Conservation (phyloP, 1,284 basidiomycete species). For the Athelia psychrophila region DNA sequence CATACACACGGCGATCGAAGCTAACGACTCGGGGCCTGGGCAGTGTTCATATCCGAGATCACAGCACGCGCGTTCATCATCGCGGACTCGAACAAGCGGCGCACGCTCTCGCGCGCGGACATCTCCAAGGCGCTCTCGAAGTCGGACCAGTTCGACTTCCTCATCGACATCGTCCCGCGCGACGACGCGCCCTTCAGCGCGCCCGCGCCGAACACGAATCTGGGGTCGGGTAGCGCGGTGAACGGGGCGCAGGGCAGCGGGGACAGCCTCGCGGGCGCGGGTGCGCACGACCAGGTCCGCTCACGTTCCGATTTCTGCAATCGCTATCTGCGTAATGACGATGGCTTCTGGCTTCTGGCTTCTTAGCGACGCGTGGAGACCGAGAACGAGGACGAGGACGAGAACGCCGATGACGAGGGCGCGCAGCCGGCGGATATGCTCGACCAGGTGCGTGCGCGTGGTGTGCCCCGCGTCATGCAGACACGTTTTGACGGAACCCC, state of each 20-base stretch:
- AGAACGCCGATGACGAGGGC: background rate
- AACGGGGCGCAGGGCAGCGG: background rate
- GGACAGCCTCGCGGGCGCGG: background rate
- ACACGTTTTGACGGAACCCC: too few relatives aligned
- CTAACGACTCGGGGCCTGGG: too few relatives aligned
- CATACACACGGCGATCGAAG: too few relatives aligned
- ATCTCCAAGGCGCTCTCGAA: constrained; percentile 88
- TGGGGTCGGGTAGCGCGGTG: background rate
- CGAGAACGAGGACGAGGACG: background rate
- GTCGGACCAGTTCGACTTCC: constrained; percentile 91
- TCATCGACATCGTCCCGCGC: constrained; percentile 89
- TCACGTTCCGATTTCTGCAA: background rate
- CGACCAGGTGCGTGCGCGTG: background rate
- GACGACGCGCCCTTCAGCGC: constrained; percentile 50
- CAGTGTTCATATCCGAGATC: constrained; percentile 94
- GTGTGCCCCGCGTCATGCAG: too few relatives aligned
- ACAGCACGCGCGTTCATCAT: constrained; percentile 93
- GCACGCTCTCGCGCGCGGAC: constrained; percentile 87
- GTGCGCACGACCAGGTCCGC: background rate
- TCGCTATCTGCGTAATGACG: too few relatives aligned
- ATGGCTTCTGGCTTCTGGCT: too few relatives aligned
- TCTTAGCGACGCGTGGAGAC: background rate
- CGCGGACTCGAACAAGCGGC: constrained; percentile 89
- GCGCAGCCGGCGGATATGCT: background rate
- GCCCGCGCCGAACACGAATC: background rate